Percentiles rank a stretch among this genome's conserved stretches.
These are phyloP conservation scores for Plasmodium fragile DNA, from an alignment of 169 alveolate species.

Conservation along the genomic window DNA sequence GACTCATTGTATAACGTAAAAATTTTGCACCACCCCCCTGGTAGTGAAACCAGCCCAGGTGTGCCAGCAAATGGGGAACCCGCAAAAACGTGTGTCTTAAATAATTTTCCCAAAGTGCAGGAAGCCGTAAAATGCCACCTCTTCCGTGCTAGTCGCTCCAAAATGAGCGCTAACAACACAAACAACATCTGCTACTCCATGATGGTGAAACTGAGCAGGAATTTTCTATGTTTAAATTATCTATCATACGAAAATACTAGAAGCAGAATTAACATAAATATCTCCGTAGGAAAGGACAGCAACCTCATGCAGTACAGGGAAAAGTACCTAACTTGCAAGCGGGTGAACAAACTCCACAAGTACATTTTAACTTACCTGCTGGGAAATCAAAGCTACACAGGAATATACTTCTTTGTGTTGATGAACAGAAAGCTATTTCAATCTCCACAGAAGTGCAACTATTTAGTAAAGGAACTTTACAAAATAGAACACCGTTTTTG, in stretches of 20 bases:
- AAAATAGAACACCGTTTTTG: background rate
- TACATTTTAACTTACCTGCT: slow-evolving; percentile 28
- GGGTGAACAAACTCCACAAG: slow-evolving; percentile 30
- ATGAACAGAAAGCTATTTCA: slow-evolving; percentile 19
- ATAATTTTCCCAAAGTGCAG: background rate
- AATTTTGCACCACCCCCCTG: background rate
- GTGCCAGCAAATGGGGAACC: background rate
- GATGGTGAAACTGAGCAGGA: slow-evolving; percentile 50
- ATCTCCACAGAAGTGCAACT: slow-evolving; percentile 19
- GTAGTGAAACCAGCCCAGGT: background rate
- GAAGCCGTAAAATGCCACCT: background rate
- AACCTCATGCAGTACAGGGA: slow-evolving; percentile 6
- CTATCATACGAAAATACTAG: slow-evolving; percentile 8
- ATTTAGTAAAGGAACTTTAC: slow-evolving; percentile 25
- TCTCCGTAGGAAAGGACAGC: background rate
- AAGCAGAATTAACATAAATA: background rate
- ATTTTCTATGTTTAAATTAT: slow-evolving; percentile 53
- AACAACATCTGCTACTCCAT: slow-evolving; percentile 14
- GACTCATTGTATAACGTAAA: slow-evolving; percentile 30
- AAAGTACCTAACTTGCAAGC: slow-evolving; percentile 20
- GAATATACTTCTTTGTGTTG: slow-evolving; percentile 42
- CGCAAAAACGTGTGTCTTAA: background rate
- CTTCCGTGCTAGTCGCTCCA: background rate
- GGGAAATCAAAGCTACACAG: slow-evolving; percentile 31
- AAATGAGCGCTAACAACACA: background rate